Base-by-base conservation (phyloP, 805 yeast species). In the Ogataea neopini region DNA sequence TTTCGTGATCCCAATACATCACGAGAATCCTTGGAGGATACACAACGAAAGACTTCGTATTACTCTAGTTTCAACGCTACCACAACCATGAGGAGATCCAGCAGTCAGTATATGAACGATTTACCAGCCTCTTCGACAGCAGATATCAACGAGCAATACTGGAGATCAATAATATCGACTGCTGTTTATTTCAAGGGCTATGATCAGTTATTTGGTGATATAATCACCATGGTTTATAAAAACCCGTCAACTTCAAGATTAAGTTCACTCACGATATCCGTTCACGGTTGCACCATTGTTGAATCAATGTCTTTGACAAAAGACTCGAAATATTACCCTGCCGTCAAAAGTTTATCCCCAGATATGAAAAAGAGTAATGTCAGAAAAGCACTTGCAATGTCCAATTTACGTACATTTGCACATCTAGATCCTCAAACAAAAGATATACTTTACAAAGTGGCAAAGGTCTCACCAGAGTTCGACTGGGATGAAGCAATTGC, bases 401-500 rank as follows among this genome's bases (percentile, higher is more conserved):
- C 94, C 1, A 67, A 79, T 17, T 69, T 91, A 50, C 78, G 86
- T 55, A 80, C 88, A 19, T 89, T 75, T 60, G 81, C 88, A 2
- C 70, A 76, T 22, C 61, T 88, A 54, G 73, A 75, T 62, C 58
- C 70, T 55, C 43, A 43, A 4, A 53, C 59, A 10, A 52, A 54
- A 9, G 44, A 56, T 10, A 18, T 47, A 2, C 30, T 61, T 44
- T 44, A 48, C 15, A 44, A 38, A 23, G 56, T 43, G 23, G 58
- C 63, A 8, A 53, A 49, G 13, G 11, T 66, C 35, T 40, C 62
- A 6, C 29, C 48, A 1, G 45, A 57, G 13, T 67, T 67, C 52
- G 74, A 76, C 62, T 74, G 83, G 79, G 97, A 92, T 65, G 96
- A 88, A 56, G 85, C 92, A 0, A 75, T 78, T 45, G 96, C 97